Evolutionary conservation across 2,329 filamentous ascomycete species (phyloP), one percentile per base, ranked within the genome.

Genomic region (Emericellopsis cladophorae): DNA sequence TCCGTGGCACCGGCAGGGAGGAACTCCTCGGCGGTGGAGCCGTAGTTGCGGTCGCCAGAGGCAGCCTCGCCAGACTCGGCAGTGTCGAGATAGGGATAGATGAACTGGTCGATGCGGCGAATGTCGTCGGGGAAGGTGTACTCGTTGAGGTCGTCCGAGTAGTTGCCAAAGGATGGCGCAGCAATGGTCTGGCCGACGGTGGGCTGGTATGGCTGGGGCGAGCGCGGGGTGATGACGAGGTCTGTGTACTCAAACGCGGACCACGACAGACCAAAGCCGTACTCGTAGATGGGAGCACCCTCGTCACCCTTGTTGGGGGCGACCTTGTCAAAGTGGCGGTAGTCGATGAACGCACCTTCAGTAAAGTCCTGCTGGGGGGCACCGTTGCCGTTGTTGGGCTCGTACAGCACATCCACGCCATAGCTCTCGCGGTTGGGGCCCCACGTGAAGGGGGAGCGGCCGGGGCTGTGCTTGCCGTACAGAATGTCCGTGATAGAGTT

Each of bases 401-500:
- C 57, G 58, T 81, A 81, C 38, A 78, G 58, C n/a, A 88, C 55
- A 38, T 82, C 72, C 7, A 73, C 72, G 31, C 80, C 81, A 51
- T 88, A 92, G 50, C 81, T 76, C 46, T 73, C 68, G 14, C 70
- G 72, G 3, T 74, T 74, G 31, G 70, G 67, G 11, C 83, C 87
- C 70, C 87, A 83, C 4, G 86, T 92, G 60, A 93, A 94, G 4
- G 84, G 81, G 0, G 82, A 74, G 47, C 86, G 83, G 39, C 76
- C 88, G 2, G 86, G 86, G 61, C 87, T 89, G 45, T 81, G 74
- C 44, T 73, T 75, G 35, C 88, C 87, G 58, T 89, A 94, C 10
- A 95, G 75, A n/a, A 94, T 72, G 50, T 93, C 85, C 10, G 76
- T 74, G 41, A 94, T 76, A 3, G 82, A 72, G 54, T 88, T 84